Evolutionary conservation across 2,329 filamentous ascomycete species (phyloP).

Genomic region (Aspergillus sergii): DNA sequence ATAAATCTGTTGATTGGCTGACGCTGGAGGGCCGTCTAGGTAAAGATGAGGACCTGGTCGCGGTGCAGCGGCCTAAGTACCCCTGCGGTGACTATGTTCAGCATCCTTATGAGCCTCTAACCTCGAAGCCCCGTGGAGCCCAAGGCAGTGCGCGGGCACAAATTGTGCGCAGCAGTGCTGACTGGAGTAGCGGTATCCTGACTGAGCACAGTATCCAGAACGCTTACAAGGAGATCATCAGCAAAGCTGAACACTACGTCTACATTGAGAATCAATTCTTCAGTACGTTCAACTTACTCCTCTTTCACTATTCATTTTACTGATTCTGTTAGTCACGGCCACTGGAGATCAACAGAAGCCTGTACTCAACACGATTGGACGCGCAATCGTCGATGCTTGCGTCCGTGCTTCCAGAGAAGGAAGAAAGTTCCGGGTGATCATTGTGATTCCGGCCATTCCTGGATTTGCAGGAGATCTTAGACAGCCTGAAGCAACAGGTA

Average conservation of each 20-base stretch:
- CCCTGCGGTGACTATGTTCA: conserved; percentile 85
- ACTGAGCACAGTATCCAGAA: conserved; percentile 83
- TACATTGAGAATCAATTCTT: conserved; percentile 99
- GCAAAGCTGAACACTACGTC: conserved; percentile 85
- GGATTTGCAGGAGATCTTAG: conserved; percentile 92
- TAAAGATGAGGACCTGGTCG: conserved; percentile 80
- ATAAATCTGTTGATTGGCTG: conserved; percentile 81
- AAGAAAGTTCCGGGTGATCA: conserved; percentile 87
- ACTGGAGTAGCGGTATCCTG: conserved; percentile 92
- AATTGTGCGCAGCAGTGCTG: conserved; percentile 82
- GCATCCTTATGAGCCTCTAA: conserved; percentile 74
- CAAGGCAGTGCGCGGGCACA: conserved; percentile 80
- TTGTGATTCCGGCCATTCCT: conserved; percentile 87
- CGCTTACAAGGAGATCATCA: conserved; percentile 82
- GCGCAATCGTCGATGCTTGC: conserved; percentile 87
- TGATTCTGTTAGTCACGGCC: conserved; percentile 64
- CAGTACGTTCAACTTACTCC: conserved; percentile 51
- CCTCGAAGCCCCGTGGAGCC: conserved; percentile 63
- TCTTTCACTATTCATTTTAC: conserved; percentile 10
- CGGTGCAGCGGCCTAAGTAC: conserved; percentile 84
- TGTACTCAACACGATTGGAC: conserved; percentile 84
- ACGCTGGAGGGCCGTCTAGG: conserved; percentile 74
- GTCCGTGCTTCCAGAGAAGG: conserved; percentile 78
- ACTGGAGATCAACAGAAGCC: conserved; percentile 86
- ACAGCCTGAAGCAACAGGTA: conserved; percentile 80